phyloP scores from a whole-genome alignment of 331 rosid genomes.

The Acacia pycnantha region DNA sequence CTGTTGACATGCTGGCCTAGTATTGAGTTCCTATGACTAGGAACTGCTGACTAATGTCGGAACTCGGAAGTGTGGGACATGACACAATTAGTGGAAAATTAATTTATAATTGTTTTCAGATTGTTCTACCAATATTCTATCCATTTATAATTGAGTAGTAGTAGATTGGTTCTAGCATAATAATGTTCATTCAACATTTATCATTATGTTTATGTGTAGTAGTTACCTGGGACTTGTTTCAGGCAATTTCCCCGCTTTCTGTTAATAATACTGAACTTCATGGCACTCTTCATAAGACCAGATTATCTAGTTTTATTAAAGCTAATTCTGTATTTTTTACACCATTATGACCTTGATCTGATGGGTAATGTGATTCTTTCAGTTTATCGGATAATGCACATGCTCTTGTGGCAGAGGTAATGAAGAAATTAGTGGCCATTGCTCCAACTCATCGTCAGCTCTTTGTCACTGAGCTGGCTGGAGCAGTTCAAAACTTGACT shows the following conservation, averaged over 20 bases:
- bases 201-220: neutral
- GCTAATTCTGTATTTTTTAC: neutral
- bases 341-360: conserved; percentile 28
- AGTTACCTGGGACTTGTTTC: neutral
- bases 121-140: neutral
- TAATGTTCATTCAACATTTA: neutral
- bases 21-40: neutral
- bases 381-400: conserved; percentile 96
- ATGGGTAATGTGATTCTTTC: conserved; percentile 30
- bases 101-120: neutral
- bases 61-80: neutral
- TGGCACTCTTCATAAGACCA: conserved; percentile 9
- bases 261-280: neutral
- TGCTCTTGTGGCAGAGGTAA: conserved; percentile 86
- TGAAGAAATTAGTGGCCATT: conserved; percentile 93
- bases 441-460: conserved; percentile 86
- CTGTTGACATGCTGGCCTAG: neutral
- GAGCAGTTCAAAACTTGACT: conserved; percentile 80
- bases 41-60: conserved; percentile 10
- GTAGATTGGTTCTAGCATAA: neutral
- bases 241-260: neutral
- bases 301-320: neutral
- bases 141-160: neutral
- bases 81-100: neutral
- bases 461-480: conserved; percentile 81